A percentile compares a stretch with the other conserved stretches of the same genome.
phyloP scores from a whole-genome alignment of 2,329 filamentous ascomycete species.

The Aspergillus aculeatinus region DNA sequence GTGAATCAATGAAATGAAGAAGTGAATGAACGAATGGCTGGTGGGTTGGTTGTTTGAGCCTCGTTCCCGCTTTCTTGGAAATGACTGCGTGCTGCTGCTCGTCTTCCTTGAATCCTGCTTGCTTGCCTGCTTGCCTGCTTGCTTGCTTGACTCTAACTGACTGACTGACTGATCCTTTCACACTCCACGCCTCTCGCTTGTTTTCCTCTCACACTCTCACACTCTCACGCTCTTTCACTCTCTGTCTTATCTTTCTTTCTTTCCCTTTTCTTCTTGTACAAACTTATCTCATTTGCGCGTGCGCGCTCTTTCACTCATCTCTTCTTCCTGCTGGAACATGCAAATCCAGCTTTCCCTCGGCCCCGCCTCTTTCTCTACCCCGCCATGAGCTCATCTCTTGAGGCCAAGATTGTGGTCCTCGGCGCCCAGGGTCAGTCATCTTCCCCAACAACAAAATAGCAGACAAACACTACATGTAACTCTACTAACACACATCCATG shows the following conservation, averaged over 20 bases:
- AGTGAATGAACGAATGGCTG: neutral
- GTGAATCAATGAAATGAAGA: neutral
- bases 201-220: neutral
- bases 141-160: neutral
- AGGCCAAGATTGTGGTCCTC: constrained; percentile 55
- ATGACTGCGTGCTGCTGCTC: too few species aligned
- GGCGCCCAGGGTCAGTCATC: constrained; percentile 47
- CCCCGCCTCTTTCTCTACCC: constrained; percentile 30
- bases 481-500: constrained; percentile 2
- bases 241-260: neutral
- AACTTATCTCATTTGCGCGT: neutral
- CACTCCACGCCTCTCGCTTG: neutral
- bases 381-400: constrained; percentile 50
- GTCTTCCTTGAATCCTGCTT: neutral
- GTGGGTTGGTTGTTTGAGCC: neutral
- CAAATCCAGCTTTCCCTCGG: constrained; percentile 25
- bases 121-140: neutral
- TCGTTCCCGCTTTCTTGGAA: neutral
- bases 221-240: neutral
- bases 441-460: neutral
- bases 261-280: neutral
- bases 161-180: constrained; percentile 1
- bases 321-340: constrained; percentile 28
- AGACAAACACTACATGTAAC: neutral
- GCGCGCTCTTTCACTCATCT: neutral